Conservation (phyloP, 345 rosid genomes). For the Populus ilicifolia region DNA sequence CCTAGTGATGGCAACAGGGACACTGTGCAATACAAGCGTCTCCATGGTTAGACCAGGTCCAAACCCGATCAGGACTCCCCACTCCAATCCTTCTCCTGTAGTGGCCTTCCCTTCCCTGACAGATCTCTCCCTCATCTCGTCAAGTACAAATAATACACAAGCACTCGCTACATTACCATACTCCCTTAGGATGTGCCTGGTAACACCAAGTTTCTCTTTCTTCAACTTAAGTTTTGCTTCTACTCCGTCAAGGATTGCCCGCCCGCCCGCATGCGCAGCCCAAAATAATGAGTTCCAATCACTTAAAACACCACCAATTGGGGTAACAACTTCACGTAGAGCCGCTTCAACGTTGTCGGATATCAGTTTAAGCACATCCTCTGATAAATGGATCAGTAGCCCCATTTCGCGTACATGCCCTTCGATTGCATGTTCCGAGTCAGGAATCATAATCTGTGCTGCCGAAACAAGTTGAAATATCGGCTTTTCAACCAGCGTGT, state of each 20-base stretch:
- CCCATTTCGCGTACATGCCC: constrained; percentile 71
- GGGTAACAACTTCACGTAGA: constrained; percentile 47
- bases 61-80: constrained; percentile 82
- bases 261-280: constrained; percentile 78
- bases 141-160: constrained; percentile 63
- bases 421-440: constrained; percentile 62
- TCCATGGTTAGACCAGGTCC: constrained; percentile 81
- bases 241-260: constrained; percentile 56
- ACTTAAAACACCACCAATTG: constrained; percentile 27
- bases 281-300: constrained; percentile 84
- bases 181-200: constrained; percentile 53
- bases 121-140: constrained; percentile 72
- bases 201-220: constrained; percentile 50
- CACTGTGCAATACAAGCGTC: constrained; percentile 63
- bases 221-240: constrained; percentile 50
- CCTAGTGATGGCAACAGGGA: not conserved
- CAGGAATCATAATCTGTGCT: constrained; percentile 62
- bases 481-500: constrained; percentile 44
- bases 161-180: constrained; percentile 82
- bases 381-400: constrained; percentile 51
- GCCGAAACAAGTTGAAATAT: constrained; percentile 62
- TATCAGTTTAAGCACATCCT: constrained; percentile 58
- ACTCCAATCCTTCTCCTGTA: constrained; percentile 75
- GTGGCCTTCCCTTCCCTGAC: constrained; percentile 41
- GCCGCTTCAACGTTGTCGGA: constrained; percentile 63